Evolutionary conservation across 2,329 filamentous ascomycete genomes (phyloP).

Genomic region (Mariannaea elegans): DNA sequence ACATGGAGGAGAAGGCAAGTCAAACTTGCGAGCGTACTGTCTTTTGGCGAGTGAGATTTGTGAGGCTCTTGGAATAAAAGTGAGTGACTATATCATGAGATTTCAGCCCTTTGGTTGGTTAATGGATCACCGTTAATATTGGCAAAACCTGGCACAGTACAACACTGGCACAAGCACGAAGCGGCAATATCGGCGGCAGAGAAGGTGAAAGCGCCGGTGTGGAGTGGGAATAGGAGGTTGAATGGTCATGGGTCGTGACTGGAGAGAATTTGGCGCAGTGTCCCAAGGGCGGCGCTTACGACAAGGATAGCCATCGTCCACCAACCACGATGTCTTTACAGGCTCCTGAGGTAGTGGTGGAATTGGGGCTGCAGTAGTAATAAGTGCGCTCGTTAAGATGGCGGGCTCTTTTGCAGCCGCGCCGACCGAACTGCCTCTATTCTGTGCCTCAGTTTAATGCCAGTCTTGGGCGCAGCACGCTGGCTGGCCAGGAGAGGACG

Average conservation of each 20-base stretch:
- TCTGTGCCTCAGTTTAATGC: constrained; percentile 7
- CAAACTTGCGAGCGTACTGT: neutral
- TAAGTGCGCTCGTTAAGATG: constrained; percentile 10
- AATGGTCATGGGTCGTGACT: constrained; percentile 5
- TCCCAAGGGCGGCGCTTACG: constrained; percentile 27
- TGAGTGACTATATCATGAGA: neutral
- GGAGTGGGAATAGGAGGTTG: constrained; percentile 8
- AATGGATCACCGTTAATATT: neutral
- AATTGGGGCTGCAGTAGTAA: constrained; percentile 10
- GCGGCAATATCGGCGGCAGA: constrained; percentile 17
- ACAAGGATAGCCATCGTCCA: constrained; percentile 19
- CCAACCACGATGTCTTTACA: constrained; percentile 5
- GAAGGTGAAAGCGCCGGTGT: constrained; percentile 1
- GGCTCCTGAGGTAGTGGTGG: constrained; percentile 3
- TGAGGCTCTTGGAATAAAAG: neutral
- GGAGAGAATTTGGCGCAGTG: constrained; percentile 23
- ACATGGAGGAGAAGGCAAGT: neutral
- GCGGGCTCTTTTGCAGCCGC: constrained; percentile 14
- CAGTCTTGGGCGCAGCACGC: neutral
- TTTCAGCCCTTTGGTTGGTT: neutral
- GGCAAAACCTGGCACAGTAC: constrained; percentile 1
- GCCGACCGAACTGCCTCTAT: neutral
- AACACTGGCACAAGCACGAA: neutral
- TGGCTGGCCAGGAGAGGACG: constrained; percentile 13
- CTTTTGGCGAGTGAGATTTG: neutral